A percentile compares a stretch with the other conserved stretches of the same genome.
Conservation (phyloP, 225 moss, liverwort and hornwort genomes). For the Marchantia polymorpha region DNA sequence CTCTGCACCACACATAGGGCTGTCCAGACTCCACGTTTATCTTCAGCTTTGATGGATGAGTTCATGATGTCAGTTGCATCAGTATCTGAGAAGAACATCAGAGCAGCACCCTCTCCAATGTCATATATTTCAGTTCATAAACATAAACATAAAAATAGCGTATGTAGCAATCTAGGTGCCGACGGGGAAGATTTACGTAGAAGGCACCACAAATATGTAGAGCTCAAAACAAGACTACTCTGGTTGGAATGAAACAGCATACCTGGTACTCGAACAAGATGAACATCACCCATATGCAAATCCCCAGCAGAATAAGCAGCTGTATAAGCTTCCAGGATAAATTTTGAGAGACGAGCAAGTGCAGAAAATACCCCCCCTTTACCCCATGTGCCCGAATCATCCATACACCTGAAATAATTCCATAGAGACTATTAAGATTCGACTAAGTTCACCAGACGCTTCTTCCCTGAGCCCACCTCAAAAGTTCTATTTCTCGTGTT, state of each 20-base stretch:
- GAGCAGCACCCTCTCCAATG: not conserved
- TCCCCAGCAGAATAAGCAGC: slow-evolving; percentile 66
- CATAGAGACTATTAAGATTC: too few relatives aligned
- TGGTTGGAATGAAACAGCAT: not conserved
- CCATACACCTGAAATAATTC: slow-evolving; percentile 67
- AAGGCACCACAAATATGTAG: not conserved
- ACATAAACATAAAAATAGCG: too few relatives aligned
- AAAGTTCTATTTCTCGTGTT: too few relatives aligned
- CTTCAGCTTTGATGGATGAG: not conserved
- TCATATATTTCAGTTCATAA: not conserved
- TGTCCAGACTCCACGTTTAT: slow-evolving; percentile 32
- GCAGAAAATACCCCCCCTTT: slow-evolving; percentile 76
- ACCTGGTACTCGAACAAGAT: slow-evolving; percentile 67
- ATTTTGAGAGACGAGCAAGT: slow-evolving; percentile 50
- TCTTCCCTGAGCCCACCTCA: too few relatives aligned
- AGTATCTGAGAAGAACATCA: not conserved
- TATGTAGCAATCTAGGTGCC: too few relatives aligned
- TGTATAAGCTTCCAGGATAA: slow-evolving; percentile 63
- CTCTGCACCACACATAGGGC: slow-evolving; percentile 76
- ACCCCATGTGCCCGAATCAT: slow-evolving; percentile 87
- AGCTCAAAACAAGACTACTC: not conserved
- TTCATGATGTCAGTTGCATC: not conserved
- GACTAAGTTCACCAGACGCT: not conserved
- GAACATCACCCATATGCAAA: slow-evolving; percentile 72
- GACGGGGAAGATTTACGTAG: not conserved